Evolutionary conservation across 1,284 basidiomycete genomes (phyloP).

Genomic region (Coniferiporia sulphurascens): DNA sequence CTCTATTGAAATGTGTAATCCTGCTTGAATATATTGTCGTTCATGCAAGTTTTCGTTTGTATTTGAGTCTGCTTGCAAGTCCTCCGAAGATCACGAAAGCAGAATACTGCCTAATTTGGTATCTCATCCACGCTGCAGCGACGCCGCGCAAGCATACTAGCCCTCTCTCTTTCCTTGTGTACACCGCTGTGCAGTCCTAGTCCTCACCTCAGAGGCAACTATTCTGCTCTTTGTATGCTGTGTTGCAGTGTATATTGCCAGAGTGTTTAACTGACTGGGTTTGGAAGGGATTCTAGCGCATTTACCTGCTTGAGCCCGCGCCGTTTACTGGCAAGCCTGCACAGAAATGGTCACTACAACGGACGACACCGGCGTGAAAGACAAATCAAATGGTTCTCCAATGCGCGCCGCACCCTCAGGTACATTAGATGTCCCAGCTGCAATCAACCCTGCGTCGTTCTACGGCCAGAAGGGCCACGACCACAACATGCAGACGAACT

Average conservation of each 20-base stretch:
- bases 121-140: too few relatives aligned
- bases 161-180: background rate
- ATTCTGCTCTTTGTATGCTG: background rate
- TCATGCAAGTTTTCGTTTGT: too few relatives aligned
- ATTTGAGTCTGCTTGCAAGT: too few relatives aligned
- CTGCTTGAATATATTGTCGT: too few relatives aligned
- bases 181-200: background rate
- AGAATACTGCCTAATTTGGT: too few relatives aligned
- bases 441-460: conserved; percentile 6
- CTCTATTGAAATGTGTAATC: too few relatives aligned
- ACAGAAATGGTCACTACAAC: conserved; percentile 5
- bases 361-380: conserved; percentile 1
- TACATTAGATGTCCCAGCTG: background rate
- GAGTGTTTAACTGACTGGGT: background rate
- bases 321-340: background rate
- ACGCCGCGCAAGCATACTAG: background rate
- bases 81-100: too few relatives aligned
- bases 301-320: background rate
- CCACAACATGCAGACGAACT: conserved; percentile 1
- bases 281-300: background rate
- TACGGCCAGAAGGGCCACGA: conserved; percentile 4
- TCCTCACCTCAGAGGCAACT: background rate
- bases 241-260: background rate
- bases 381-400: background rate
- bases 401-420: background rate